Base-by-base conservation (phyloP, 2,329 filamentous ascomycete species). In the Thielaviopsis musarum region DNA sequence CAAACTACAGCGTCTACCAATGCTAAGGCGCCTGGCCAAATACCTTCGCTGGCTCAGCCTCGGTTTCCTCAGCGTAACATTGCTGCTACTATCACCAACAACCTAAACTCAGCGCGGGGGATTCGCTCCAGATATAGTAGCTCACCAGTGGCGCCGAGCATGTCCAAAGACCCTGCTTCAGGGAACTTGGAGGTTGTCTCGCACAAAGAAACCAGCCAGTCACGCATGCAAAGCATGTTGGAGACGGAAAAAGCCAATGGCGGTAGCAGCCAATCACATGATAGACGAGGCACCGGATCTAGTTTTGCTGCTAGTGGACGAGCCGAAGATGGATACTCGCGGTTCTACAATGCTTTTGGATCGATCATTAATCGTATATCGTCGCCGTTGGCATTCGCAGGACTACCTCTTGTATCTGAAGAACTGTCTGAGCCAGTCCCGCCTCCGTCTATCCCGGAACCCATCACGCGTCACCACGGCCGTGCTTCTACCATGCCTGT, bases 261-360 rank as follows among this genome's bases (percentile, higher is more conserved):
- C 69, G 76, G 21, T 76, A 45, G n/a, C n/a, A 4, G 5, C 7
- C 45, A 49, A 49, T 49, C 45, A 10, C 45, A 49, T 49, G 45
- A 49, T 9, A 21, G 45, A 49, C 17, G 78, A 0, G 69, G 59
- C 13, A 51, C 66, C 17, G 45, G 17, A 4, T 57, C 66, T 21
- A 30, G 12, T 9, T 10, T 19, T 24, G n/a, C 52, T 26, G 1
- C 54, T 12, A 53, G 38, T 19, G 21, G 55, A 7, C 38, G 61
- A 61, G 48, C 61, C 65, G 88, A 95, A 34, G 90, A 91, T 60
- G 85, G 88, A 5, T 98, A 96, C 68, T 82, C 88, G 6, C 82
- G 84, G 58, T 98, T 97, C 72, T 98, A 97, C 72, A 91, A 80
- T 61, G 90, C 89, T 1, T 95, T 96, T 66, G 90, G 91, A 59